These are phyloP conservation scores for Danielia oregonensis DNA, from an alignment of 805 yeast species.

Conservation along the genomic window DNA sequence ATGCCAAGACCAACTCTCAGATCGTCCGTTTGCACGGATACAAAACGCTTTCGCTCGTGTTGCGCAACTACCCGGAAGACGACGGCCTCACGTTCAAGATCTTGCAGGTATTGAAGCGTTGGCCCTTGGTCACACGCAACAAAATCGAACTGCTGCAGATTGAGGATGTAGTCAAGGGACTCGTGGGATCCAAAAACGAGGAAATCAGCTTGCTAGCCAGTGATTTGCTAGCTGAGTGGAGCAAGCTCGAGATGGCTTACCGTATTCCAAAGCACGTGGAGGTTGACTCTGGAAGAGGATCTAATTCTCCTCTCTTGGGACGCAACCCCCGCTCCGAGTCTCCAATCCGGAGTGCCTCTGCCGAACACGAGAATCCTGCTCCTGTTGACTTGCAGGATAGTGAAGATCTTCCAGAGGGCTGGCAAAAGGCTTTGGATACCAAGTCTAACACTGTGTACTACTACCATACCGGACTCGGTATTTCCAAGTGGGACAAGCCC, in stretches of 20 bases:
- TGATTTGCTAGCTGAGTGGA: conserved; percentile 63
- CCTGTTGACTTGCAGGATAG: conserved; percentile 11
- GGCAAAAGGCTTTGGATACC: conserved; percentile 57
- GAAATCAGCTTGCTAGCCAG: conserved; percentile 35
- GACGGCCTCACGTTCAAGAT: conserved; percentile 46
- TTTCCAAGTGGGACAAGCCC: conserved; percentile 64
- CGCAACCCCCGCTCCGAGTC: conserved; percentile 12
- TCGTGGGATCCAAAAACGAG: conserved; percentile 26
- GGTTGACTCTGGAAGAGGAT: conserved; percentile 3
- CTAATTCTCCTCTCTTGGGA: conserved; percentile 11
- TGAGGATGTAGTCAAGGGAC: conserved; percentile 53
- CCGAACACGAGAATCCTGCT: conserved; percentile 12
- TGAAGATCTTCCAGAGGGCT: conserved; percentile 52
- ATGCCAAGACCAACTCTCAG: conserved; percentile 47
- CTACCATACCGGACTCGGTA: conserved; percentile 45
- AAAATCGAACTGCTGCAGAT: conserved; percentile 72
- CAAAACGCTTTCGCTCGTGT: conserved; percentile 63
- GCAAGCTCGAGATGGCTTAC: conserved; percentile 71
- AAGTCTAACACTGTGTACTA: conserved; percentile 47
- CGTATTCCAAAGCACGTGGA: conserved; percentile 65
- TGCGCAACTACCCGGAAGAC: conserved; percentile 33
- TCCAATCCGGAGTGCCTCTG: conserved; percentile 7
- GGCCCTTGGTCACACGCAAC: conserved; percentile 65
- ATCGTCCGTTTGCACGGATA: conserved; percentile 85
- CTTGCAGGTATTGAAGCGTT: conserved; percentile 51